phyloP scores from a whole-genome alignment of 2,329 filamentous ascomycete genomes.

The Beauveria sp. region DNA sequence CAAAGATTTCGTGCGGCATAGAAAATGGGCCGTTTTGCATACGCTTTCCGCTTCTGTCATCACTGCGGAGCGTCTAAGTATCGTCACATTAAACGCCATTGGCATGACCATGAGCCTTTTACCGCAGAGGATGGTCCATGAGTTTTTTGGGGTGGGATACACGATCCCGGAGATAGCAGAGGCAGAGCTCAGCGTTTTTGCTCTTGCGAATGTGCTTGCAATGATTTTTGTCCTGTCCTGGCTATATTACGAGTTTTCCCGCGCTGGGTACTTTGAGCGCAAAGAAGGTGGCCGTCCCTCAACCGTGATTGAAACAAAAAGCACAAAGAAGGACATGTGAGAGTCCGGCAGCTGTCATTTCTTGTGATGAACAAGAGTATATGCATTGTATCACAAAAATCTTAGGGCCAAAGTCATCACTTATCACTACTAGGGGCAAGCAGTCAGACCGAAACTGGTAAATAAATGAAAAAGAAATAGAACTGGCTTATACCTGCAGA shows the following conservation, averaged over 20 bases:
- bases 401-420: too few relatives aligned
- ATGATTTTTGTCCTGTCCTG: background rate
- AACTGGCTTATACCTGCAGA: too few relatives aligned
- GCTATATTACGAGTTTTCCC: background rate
- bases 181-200: constrained; percentile 2
- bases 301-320: background rate
- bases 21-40: constrained; percentile 8
- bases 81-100: background rate
- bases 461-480: too few relatives aligned
- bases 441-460: too few relatives aligned
- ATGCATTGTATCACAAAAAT: too few relatives aligned
- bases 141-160: background rate
- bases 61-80: background rate
- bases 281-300: too few relatives aligned
- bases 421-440: too few relatives aligned
- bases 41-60: background rate
- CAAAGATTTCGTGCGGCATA: background rate
- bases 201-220: background rate
- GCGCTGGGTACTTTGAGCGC: background rate
- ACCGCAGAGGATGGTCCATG: background rate
- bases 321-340: background rate
- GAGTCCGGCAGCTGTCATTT: too few relatives aligned
- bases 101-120: background rate
- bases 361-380: too few relatives aligned
- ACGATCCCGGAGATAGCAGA: background rate